phyloP scores from a whole-genome alignment of 225 moss, liverwort and hornwort species.

The Thuidium tamariscinum region DNA sequence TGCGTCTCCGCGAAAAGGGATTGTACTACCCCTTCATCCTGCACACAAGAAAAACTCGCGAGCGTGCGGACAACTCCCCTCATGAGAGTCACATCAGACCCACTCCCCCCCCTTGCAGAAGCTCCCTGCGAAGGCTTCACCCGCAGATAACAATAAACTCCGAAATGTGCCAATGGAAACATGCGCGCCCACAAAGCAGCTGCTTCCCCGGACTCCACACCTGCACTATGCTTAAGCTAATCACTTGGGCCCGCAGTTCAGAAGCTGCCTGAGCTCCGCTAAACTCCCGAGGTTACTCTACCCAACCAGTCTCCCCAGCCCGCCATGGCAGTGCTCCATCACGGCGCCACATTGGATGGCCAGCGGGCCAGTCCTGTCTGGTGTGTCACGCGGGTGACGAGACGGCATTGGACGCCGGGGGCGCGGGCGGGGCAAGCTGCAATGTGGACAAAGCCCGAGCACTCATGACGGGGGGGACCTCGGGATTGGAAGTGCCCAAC shows the following conservation, averaged over 20 bases:
- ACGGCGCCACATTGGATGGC: neutral
- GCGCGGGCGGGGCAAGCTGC: neutral
- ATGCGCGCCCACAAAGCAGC: neutral
- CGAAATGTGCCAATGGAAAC: neutral
- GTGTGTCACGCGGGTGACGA: neutral
- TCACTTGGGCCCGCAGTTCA: neutral
- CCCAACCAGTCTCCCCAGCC: neutral
- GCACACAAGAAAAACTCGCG: neutral
- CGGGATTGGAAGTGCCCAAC: neutral
- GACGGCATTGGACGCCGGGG: neutral
- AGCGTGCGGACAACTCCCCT: neutral
- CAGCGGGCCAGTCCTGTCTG: neutral
- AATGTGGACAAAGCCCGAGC: neutral
- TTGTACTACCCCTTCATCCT: neutral
- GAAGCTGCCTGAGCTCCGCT: neutral
- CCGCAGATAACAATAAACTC: neutral
- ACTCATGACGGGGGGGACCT: neutral
- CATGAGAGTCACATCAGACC: neutral
- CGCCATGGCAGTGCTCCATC: neutral
- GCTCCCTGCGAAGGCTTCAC: neutral
- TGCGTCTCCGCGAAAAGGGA: neutral
- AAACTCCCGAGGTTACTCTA: neutral
- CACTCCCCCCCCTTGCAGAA: neutral
- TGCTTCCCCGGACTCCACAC: neutral
- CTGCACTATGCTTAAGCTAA: neutral